Percentiles rank a stretch among this genome's conserved stretches.
Evolutionary conservation across 2,329 filamentous ascomycete genomes (phyloP).

Genomic region (Acrodontium crateriforme): DNA sequence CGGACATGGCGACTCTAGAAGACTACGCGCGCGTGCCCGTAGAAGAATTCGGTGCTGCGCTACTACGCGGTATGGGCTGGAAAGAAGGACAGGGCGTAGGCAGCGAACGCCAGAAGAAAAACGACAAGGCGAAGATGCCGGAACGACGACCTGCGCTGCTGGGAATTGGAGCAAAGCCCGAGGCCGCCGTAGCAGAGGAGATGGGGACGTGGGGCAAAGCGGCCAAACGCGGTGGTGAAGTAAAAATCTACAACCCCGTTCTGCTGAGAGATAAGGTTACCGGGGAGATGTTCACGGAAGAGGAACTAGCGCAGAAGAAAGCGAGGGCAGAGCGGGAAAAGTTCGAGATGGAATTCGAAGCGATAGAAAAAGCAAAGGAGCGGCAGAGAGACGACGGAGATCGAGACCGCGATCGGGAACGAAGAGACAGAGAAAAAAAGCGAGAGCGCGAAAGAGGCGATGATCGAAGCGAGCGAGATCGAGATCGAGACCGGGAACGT

Average conservation of each 20-base stretch:
- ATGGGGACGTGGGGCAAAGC: conserved; percentile 66
- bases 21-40: conserved; percentile 84
- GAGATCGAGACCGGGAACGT: conserved; percentile 9
- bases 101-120: conserved; percentile 31
- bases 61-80: conserved; percentile 92
- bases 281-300: conserved; percentile 48
- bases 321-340: conserved; percentile 36
- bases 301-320: conserved; percentile 37
- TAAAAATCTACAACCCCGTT: conserved; percentile 48
- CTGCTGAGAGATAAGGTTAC: conserved; percentile 48
- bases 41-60: conserved; percentile 83
- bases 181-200: conserved; percentile 50
- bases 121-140: conserved; percentile 44
- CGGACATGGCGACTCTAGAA: conserved; percentile 61
- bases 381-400: conserved; percentile 7
- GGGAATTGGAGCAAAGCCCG: conserved; percentile 77
- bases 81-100: conserved; percentile 53
- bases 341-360: conserved; percentile 27
- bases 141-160: conserved; percentile 66
- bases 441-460: not conserved
- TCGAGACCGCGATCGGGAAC: conserved; percentile 9
- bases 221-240: conserved; percentile 38
- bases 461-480: conserved; percentile 5
- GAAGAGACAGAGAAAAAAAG: conserved; percentile 8
- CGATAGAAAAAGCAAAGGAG: conserved; percentile 25